Conservation (phyloP, 805 yeast genomes). For the Ogataea nitratoaversa region DNA sequence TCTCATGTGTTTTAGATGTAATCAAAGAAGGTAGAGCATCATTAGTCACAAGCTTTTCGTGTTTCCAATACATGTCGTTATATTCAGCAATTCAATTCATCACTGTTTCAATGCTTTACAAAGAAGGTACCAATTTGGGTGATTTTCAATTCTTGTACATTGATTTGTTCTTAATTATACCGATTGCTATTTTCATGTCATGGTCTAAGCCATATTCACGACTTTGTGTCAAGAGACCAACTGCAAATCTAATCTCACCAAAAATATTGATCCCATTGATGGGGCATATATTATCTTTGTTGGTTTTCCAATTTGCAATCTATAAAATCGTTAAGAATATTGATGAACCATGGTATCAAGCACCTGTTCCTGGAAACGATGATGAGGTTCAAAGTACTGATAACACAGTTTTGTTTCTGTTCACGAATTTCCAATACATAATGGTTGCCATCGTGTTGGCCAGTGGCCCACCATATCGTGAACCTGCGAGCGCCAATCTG, state of each 20-base stretch:
- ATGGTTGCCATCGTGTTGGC: conserved; percentile 79
- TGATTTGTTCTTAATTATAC: conserved; percentile 84
- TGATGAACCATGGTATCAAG: conserved; percentile 66
- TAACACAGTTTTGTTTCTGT: conserved; percentile 79
- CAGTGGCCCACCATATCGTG: conserved; percentile 90
- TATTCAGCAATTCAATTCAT: conserved; percentile 95
- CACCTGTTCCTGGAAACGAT: conserved; percentile 77
- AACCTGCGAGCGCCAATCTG: conserved; percentile 58
- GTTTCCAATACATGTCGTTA: conserved; percentile 96
- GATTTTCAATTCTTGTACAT: conserved; percentile 96
- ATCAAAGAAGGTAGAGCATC: conserved; percentile 94
- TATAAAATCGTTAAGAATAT: conserved; percentile 55
- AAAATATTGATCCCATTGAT: conserved; percentile 79
- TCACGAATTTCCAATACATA: conserved; percentile 85
- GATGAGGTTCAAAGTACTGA: conserved; percentile 84
- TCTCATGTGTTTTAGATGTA: conserved; percentile 87
- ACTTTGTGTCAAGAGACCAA: conserved; percentile 74
- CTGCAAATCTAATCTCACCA: conserved; percentile 88
- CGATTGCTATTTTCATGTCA: conserved; percentile 95
- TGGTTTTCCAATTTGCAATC: conserved; percentile 59
- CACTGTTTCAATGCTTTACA: conserved; percentile 79
- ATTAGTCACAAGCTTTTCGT: conserved; percentile 89
- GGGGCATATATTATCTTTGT: conserved; percentile 65
- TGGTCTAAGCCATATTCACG: conserved; percentile 80
- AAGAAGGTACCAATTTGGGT: conserved; percentile 87